Percentiles rank a stretch among this genome's conserved stretches.
Conservation (phyloP, 2,329 filamentous ascomycete genomes). For the Niveomyces coronatus region DNA sequence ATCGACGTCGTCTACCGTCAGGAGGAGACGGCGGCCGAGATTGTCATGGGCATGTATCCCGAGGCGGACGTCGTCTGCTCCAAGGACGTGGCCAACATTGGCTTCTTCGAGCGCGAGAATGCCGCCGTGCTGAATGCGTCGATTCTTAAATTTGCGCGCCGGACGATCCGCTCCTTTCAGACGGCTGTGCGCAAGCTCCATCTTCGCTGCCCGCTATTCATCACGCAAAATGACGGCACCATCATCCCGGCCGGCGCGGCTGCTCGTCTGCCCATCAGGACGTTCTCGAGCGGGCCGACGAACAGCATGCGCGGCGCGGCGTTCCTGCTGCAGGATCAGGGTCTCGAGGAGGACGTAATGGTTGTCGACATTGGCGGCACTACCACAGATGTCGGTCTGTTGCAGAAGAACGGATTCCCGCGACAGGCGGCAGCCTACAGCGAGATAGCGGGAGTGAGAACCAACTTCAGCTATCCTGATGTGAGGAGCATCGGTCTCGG, state of each 20-base stretch:
- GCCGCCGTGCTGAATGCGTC: constrained; percentile 54
- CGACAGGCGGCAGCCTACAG: constrained; percentile 52
- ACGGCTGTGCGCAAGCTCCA: constrained; percentile 38
- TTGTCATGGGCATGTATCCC: constrained; percentile 30
- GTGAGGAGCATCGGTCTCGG: constrained; percentile 51
- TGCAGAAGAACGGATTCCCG: constrained; percentile 53
- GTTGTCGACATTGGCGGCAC: constrained; percentile 60
- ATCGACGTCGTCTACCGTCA: constrained; percentile 39
- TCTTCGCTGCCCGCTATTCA: constrained; percentile 43
- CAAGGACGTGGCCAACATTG: constrained; percentile 41
- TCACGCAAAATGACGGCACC: constrained; percentile 56
- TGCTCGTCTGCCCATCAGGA: constrained; percentile 46
- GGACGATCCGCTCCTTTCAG: constrained; percentile 46
- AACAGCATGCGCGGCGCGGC: constrained; percentile 55
- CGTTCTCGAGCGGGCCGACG: constrained; percentile 52
- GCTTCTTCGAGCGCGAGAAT: constrained; percentile 53
- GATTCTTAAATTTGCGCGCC: constrained; percentile 45
- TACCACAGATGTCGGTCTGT: constrained; percentile 51
- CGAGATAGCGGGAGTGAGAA: constrained; percentile 50
- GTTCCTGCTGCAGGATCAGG: constrained; percentile 38
- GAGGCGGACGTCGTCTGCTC: constrained; percentile 38
- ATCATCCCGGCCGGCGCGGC: constrained; percentile 44
- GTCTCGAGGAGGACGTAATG: constrained; percentile 34
- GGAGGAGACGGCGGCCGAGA: constrained; percentile 35
- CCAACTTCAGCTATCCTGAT: constrained; percentile 49